phyloP scores from a whole-genome alignment of 192 early-diverging fungal genomes.

The Bifiguratus adelaidae region DNA sequence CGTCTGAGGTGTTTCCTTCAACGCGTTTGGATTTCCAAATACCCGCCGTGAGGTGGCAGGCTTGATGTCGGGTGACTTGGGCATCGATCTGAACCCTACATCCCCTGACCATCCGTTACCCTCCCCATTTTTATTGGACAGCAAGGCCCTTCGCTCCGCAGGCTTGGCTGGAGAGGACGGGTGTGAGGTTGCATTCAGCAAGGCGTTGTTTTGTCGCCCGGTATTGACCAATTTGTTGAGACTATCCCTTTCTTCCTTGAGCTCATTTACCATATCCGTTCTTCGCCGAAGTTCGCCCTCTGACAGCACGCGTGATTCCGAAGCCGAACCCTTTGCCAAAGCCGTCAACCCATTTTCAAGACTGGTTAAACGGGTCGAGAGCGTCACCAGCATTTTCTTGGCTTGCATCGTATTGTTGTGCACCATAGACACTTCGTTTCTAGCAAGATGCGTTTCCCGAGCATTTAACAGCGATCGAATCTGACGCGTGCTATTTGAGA shows the following conservation, averaged over 20 bases:
- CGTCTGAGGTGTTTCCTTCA: constrained; percentile 72
- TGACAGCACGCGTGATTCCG: constrained; percentile 38
- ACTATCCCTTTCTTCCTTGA: constrained; percentile 60
- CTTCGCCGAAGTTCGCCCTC: constrained; percentile 67
- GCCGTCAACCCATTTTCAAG: constrained; percentile 42
- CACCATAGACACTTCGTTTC: constrained; percentile 64
- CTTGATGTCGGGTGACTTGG: neutral
- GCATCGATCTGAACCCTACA: constrained; percentile 4
- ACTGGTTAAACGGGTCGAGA: constrained; percentile 30
- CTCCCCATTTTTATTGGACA: constrained; percentile 1
- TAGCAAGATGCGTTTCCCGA: constrained; percentile 60
- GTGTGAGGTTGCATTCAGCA: constrained; percentile 8
- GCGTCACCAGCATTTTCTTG: constrained; percentile 47
- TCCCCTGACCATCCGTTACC: neutral
- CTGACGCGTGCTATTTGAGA: constrained; percentile 53
- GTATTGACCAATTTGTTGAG: constrained; percentile 48
- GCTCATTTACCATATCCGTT: constrained; percentile 61
- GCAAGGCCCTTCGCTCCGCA: constrained; percentile 29
- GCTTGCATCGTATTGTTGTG: constrained; percentile 74
- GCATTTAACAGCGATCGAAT: constrained; percentile 61
- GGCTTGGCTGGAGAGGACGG: constrained; percentile 4
- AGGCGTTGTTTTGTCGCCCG: constrained; percentile 29
- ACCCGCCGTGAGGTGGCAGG: constrained; percentile 28
- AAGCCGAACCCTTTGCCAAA: constrained; percentile 29
- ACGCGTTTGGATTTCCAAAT: constrained; percentile 57